Evolutionary conservation across 116 monocot genomes (phyloP), one percentile per base, ranked within the genome.

Genomic region (Dioscorea cayenensis): DNA sequence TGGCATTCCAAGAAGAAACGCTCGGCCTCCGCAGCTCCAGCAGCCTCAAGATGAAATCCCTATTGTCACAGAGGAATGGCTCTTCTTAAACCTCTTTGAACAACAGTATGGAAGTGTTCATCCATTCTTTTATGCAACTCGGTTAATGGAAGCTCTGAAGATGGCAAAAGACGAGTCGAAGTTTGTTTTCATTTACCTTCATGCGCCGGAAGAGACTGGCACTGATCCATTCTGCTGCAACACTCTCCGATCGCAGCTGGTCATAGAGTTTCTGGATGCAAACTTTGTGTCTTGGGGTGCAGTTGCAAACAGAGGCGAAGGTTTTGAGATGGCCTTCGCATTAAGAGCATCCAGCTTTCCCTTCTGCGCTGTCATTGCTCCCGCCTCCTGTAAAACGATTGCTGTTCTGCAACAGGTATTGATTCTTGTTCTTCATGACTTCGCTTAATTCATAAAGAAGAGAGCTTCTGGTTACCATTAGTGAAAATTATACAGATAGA

Each of bases 261-360:
- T 63, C 36, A 73, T 74, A 63, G 71, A 87, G 70, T 86, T 86
- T 73, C 68, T 83, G 12, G 78, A 83, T 66, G 71, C 71, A 37
- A 86, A 86, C 60, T 83, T 83, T 51, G 75, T 83, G n/a, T 83
- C 77, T 10, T 86, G 86, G 86, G 76, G 83, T 27, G 79, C 67
- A 11, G 35, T 73, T 48, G 70, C 63, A 14, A 51, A 29, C 48
- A 63, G 69, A 29, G 72, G 72, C 3, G 87, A 84, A 65, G 88
- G 82, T 18, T 28, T 22, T 28, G 55, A 72, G 60, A 67, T 80
- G 67, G 71, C 77, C 51, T 19, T 3, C 9, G 60, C 68, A 13
- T 36, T 77, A 66, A 25, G 36, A 59, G 77, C 69, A 59, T 14
- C 65, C 10, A 63, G 70, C 11, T 82, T 82, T 65, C 86, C 86